Evolutionary conservation across 2,329 filamentous ascomycete species (phyloP).

Genomic region (Fusarium nematophilum): DNA sequence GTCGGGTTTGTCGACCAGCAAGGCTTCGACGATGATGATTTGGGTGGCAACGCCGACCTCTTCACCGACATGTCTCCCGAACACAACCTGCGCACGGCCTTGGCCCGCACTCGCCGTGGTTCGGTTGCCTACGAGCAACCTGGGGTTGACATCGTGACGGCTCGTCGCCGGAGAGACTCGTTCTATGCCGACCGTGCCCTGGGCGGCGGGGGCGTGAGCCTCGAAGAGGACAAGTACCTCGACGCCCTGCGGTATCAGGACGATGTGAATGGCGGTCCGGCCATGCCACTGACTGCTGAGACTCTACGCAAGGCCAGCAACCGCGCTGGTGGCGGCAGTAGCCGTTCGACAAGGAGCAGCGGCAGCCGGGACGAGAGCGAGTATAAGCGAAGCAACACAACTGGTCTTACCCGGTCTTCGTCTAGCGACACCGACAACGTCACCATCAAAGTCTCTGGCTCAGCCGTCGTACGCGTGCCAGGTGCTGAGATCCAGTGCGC

Average conservation of each 20-base stretch:
- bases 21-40: conserved; percentile 54
- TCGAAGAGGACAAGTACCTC: conserved; percentile 54
- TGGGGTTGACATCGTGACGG: conserved; percentile 54
- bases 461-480: conserved; percentile 66
- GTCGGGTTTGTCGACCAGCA: conserved; percentile 48
- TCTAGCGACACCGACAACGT: conserved; percentile 67
- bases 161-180: conserved; percentile 53
- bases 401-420: conserved; percentile 67
- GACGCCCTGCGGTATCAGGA: conserved; percentile 63
- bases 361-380: conserved; percentile 73
- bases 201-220: conserved; percentile 48
- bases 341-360: conserved; percentile 68
- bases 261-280: conserved; percentile 58
- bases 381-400: conserved; percentile 70
- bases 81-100: conserved; percentile 46
- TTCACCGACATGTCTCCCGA: conserved; percentile 55
- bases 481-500: conserved; percentile 68
- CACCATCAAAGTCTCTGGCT: conserved; percentile 69
- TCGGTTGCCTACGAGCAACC: conserved; percentile 54
- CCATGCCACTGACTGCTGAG: conserved; percentile 66
- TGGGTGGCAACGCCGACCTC: conserved; percentile 48
- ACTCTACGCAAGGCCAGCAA: conserved; percentile 63
- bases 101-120: conserved; percentile 50
- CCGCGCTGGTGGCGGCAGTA: conserved; percentile 60
- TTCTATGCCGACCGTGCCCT: conserved; percentile 53